These are phyloP conservation scores for Suillus hirtellus DNA, from an alignment of 768 basidiomycete species.

Conservation along the genomic window DNA sequence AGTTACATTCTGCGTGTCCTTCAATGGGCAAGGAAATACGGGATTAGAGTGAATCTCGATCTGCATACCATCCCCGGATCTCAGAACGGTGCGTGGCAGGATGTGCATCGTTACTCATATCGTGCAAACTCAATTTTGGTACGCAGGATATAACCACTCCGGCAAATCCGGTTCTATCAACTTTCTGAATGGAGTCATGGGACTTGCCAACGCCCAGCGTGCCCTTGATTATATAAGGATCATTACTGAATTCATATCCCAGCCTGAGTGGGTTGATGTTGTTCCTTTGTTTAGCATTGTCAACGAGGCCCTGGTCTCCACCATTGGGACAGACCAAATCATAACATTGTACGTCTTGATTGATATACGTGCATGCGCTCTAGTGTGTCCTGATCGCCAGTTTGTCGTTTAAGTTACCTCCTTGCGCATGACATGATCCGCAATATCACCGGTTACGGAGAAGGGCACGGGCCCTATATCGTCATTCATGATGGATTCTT, in stretches of 20 bases:
- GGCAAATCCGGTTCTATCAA: conserved; percentile 65
- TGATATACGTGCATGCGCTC: background rate
- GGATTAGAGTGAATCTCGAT: conserved; percentile 81
- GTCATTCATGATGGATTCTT: conserved; percentile 67
- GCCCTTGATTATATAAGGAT: conserved; percentile 75
- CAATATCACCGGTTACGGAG: conserved; percentile 70
- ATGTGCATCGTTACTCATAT: background rate
- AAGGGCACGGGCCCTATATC: conserved; percentile 57
- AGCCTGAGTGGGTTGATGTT: conserved; percentile 68
- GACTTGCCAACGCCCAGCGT: conserved; percentile 81
- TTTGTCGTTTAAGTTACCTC: conserved; percentile 46
- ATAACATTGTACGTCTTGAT: conserved; percentile 55
- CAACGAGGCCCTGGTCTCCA: conserved; percentile 56
- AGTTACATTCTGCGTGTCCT: conserved; percentile 77
- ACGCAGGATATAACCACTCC: conserved; percentile 55
- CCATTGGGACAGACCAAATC: conserved; percentile 55
- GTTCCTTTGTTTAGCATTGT: conserved; percentile 62
- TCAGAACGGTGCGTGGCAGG: conserved; percentile 57
- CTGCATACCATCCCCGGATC: conserved; percentile 78
- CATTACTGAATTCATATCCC: conserved; percentile 78
- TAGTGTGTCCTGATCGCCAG: conserved; percentile 1
- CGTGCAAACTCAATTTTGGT: background rate
- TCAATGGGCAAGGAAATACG: conserved; percentile 88
- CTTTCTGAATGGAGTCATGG: conserved; percentile 73
- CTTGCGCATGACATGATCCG: conserved; percentile 65